Base-by-base conservation (phyloP, 1,284 basidiomycete genomes). In the Puccinia polysora region DNA sequence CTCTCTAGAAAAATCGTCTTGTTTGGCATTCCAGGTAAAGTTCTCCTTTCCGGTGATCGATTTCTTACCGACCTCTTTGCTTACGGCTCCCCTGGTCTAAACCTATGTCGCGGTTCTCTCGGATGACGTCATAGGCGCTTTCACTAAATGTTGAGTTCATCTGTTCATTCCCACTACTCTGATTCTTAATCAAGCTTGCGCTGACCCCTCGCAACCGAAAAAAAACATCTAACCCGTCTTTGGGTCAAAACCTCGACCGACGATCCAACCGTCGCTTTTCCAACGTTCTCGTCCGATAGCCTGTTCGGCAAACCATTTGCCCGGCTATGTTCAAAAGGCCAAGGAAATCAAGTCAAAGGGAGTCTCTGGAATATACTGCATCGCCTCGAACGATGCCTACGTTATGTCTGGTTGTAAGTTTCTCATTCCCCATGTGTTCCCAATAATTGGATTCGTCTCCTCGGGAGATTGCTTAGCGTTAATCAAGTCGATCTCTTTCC, bases 341-440 rank as follows among this genome's bases (percentile, higher is more conserved):
- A 18, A 20, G n/a, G 56, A 58, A 34, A n/a, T 69, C 40, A 69
- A 69, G 43, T 47, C 67, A 14, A 69, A 69, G 20, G 67, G 67
- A 15, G 45, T 69, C 32, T 47, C 38, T 23, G 56, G 55, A 1
- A 60, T 69, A n/a, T 69, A 69, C 25, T 69, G 67, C 56, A 40
- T 69, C 7, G 67, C 67, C 28, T 34, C 67, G 7, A 69, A 69
- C 36, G 67, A 69, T 60, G 55, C 67, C 8, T 69, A 34, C 18
- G 67, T 69, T 18, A 69, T 69, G 67, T 69, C 67, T 25, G 67
- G 55, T 15, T 69, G 67, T 69, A 47, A 69, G 67, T 50, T 38
- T 43, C 14, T 34, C 36, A 38, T 18, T 6, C 30, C 12, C 36
- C 56, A 36, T 10, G 15, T 15, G 36, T 32, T 10, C 14, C 6